Conservation (phyloP, 495 filamentous ascomycete genomes). For the Penicillium robsamsonii region DNA sequence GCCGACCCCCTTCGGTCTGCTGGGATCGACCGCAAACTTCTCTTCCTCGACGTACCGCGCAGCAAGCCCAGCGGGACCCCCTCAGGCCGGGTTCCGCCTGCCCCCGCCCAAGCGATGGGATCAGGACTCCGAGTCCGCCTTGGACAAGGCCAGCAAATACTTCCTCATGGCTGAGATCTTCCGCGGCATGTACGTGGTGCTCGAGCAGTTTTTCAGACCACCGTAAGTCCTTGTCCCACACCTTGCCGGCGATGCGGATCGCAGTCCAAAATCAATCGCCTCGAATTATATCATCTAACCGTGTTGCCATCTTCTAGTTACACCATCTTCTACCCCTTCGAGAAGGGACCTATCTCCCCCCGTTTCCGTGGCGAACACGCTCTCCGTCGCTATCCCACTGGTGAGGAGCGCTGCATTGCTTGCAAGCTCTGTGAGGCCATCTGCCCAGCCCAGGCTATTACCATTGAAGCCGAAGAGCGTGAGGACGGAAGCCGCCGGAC, state of each 20-base stretch:
- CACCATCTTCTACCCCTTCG: slow-evolving; percentile 98
- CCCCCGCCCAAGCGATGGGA: slow-evolving; percentile 67
- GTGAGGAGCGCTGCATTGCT: slow-evolving; percentile 97
- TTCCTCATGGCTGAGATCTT: slow-evolving; percentile 94
- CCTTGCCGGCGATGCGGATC: slow-evolving; percentile 3
- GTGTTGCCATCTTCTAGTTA: slow-evolving; percentile 55
- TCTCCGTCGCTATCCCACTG: slow-evolving; percentile 89
- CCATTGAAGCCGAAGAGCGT: slow-evolving; percentile 97
- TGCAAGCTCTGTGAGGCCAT: slow-evolving; percentile 99
- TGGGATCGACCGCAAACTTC: slow-evolving; percentile 56
- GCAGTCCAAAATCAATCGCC: slow-evolving; percentile 4
- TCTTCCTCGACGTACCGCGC: slow-evolving; percentile 56
- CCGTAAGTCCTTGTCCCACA: slow-evolving; percentile 64
- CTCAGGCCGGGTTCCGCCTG: slow-evolving; percentile 73
- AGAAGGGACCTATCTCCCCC: slow-evolving; percentile 95
- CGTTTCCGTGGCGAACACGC: slow-evolving; percentile 98
- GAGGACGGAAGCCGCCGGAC: slow-evolving; percentile 91
- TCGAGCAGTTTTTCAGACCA: slow-evolving; percentile 97
- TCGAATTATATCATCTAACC: slow-evolving; percentile 9
- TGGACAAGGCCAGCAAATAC: slow-evolving; percentile 85
- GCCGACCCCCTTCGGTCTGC: slow-evolving; percentile 36
- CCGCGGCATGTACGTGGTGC: slow-evolving; percentile 93
- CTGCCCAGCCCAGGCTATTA: slow-evolving; percentile 95
- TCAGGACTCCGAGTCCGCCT: slow-evolving; percentile 62
- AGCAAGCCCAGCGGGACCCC: slow-evolving; percentile 75